Evolutionary conservation across 345 rosid species (phyloP).

Genomic region (Boechera retrofracta): DNA sequence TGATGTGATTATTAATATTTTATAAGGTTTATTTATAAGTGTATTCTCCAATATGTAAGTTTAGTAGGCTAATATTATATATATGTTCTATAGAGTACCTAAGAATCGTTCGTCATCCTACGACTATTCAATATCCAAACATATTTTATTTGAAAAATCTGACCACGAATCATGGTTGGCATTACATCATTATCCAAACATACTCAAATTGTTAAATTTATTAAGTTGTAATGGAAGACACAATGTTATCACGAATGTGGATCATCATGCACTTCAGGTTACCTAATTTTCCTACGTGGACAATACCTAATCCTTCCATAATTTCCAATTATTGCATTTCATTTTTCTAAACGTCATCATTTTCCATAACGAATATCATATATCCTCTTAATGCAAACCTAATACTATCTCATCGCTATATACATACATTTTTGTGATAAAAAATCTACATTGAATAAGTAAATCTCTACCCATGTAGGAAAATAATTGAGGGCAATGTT

Average conservation of each 20-base stretch:
- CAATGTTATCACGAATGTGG: slow-evolving; percentile 26
- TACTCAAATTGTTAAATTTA: background rate
- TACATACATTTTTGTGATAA: background rate
- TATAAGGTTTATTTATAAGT: too few relatives aligned
- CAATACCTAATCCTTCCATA: slow-evolving; percentile 30
- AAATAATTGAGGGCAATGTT: background rate
- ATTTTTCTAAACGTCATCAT: slow-evolving; percentile 23
- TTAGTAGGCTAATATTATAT: background rate
- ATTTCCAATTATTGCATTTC: slow-evolving; percentile 28
- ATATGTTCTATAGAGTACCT: background rate
- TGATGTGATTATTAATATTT: too few relatives aligned
- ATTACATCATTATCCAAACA: slow-evolving; percentile 33
- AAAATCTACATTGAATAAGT: background rate
- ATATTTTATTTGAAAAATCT: background rate
- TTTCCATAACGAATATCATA: background rate
- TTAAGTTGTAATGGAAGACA: slow-evolving; percentile 11
- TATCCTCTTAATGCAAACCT: background rate
- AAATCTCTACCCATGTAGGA: background rate
- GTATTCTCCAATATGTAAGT: too few relatives aligned
- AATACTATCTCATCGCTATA: background rate
- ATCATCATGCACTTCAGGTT: slow-evolving; percentile 35
- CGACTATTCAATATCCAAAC: background rate
- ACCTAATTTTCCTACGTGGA: slow-evolving; percentile 40
- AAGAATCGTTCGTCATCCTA: slow-evolving; percentile 4
- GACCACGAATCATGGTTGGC: background rate